Percentiles rank a stretch among this genome's conserved stretches.
phyloP scores from a whole-genome alignment of 1,284 basidiomycete genomes.

The Termitomyces sp. region DNA sequence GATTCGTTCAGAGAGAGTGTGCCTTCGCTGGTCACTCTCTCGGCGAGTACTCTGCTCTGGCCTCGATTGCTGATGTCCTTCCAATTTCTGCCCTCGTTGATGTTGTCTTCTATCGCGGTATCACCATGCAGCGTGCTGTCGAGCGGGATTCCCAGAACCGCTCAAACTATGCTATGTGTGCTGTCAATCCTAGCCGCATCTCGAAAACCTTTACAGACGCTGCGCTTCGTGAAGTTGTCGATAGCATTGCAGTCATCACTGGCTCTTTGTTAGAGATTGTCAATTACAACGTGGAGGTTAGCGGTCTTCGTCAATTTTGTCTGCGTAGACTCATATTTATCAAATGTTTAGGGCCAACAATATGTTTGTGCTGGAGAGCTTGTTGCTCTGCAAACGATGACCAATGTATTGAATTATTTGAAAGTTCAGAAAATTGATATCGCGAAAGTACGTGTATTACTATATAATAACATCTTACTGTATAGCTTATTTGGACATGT shows the following conservation, averaged over 20 bases:
- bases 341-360: constrained; percentile 72
- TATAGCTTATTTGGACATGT: neutral
- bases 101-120: constrained; percentile 98
- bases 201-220: constrained; percentile 91
- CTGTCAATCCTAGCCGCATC: constrained; percentile 94
- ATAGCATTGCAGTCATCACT: constrained; percentile 76
- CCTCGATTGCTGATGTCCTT: constrained; percentile 94
- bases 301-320: constrained; percentile 15
- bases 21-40: constrained; percentile 97
- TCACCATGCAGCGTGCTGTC: constrained; percentile 98
- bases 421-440: constrained; percentile 98
- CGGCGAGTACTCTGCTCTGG: constrained; percentile 96
- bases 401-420: constrained; percentile 94
- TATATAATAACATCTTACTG: neutral
- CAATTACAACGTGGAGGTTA: constrained; percentile 94
- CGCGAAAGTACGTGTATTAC: constrained; percentile 60
- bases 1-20: constrained; percentile 88
- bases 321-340: constrained; percentile 5
- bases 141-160: constrained; percentile 90
- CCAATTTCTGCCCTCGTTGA: constrained; percentile 95
- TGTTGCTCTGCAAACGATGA: constrained; percentile 87
- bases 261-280: constrained; percentile 90
- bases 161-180: constrained; percentile 98
- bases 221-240: constrained; percentile 92
- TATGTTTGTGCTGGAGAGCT: constrained; percentile 98